Conservation (phyloP, 2,329 filamentous ascomycete species). For the Calonectria henricotiae region DNA sequence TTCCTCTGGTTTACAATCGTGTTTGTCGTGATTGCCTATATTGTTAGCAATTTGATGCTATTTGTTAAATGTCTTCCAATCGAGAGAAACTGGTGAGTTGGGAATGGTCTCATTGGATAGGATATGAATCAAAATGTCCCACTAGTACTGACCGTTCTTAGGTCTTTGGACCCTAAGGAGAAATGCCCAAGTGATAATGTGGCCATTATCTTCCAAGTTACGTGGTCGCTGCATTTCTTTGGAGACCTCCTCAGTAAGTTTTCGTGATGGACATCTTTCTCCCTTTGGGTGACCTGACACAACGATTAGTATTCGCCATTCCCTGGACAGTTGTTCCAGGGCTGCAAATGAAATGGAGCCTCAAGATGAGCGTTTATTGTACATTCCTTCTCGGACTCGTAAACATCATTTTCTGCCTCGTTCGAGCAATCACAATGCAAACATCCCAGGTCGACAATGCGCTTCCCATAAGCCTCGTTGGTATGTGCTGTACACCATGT, state of each 20-base stretch:
- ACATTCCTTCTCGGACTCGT: constrained; percentile 44
- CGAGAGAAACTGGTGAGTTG: constrained; percentile 9
- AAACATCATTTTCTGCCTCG: constrained; percentile 45
- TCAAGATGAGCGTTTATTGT: constrained; percentile 24
- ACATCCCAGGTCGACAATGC: background rate
- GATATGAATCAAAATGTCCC: background rate
- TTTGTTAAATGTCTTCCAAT: constrained; percentile 10
- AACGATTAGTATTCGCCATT: constrained; percentile 10
- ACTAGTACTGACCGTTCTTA: background rate
- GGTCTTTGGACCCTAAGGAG: background rate
- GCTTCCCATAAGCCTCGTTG: constrained; percentile 42
- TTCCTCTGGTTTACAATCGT: constrained; percentile 21
- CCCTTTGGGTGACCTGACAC: background rate
- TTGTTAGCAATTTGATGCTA: background rate
- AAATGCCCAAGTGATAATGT: background rate
- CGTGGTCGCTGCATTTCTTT: constrained; percentile 12
- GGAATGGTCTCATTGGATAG: no score
- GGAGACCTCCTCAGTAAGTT: constrained; percentile 16
- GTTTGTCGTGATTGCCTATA: background rate
- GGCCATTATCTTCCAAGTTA: constrained; percentile 1
- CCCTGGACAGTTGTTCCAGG: constrained; percentile 27
- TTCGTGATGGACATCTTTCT: background rate
- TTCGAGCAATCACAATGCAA: constrained; percentile 44
- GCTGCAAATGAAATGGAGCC: background rate
- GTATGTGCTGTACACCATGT: background rate